A percentile compares a stretch with the other conserved stretches of the same genome.
phyloP scores from a whole-genome alignment of 2,329 filamentous ascomycete species.

The Phoma herbarum region DNA sequence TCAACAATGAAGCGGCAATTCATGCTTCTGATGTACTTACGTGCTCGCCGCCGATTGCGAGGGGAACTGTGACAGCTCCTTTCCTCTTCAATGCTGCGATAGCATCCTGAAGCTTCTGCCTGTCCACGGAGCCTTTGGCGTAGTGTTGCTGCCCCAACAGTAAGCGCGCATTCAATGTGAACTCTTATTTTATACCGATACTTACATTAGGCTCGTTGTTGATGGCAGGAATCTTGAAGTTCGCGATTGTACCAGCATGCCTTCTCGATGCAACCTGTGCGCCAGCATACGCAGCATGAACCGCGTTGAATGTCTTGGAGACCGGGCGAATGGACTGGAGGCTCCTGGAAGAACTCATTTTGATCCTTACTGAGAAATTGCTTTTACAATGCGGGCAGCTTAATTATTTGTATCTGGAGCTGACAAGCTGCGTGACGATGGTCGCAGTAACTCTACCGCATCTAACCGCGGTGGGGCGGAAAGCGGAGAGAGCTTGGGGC shows the following conservation, averaged over 20 bases:
- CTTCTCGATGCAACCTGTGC: conserved; percentile 39
- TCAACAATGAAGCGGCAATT: conserved; percentile 25
- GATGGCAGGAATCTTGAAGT: conserved; percentile 87
- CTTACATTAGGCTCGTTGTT: conserved; percentile 95
- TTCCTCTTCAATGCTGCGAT: conserved; percentile 73
- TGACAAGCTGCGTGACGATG: conserved; percentile 27
- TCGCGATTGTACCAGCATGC: conserved; percentile 70
- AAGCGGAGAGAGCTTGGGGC: conserved; percentile 18
- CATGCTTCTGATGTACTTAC: conserved; percentile 56
- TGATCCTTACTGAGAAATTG: conserved; percentile 15
- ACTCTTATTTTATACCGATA: not conserved
- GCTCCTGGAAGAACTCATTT: conserved; percentile 47
- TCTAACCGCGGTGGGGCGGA: conserved; percentile 37
- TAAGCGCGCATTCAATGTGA: conserved; percentile 10
- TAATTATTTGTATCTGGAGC: conserved; percentile 36
- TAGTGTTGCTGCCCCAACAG: conserved; percentile 79
- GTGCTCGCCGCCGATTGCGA: conserved; percentile 84
- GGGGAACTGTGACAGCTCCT: conserved; percentile 78
- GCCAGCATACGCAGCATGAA: conserved; percentile 35
- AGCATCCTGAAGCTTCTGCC: conserved; percentile 77
- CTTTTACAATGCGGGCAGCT: conserved; percentile 9
- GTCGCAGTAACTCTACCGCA: conserved; percentile 32
- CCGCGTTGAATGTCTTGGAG: conserved; percentile 38
- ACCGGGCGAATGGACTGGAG: conserved; percentile 43
- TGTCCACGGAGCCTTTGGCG: conserved; percentile 80